phyloP scores from a whole-genome alignment of 352 stramenopile species.

The Pythium myriotylum region DNA sequence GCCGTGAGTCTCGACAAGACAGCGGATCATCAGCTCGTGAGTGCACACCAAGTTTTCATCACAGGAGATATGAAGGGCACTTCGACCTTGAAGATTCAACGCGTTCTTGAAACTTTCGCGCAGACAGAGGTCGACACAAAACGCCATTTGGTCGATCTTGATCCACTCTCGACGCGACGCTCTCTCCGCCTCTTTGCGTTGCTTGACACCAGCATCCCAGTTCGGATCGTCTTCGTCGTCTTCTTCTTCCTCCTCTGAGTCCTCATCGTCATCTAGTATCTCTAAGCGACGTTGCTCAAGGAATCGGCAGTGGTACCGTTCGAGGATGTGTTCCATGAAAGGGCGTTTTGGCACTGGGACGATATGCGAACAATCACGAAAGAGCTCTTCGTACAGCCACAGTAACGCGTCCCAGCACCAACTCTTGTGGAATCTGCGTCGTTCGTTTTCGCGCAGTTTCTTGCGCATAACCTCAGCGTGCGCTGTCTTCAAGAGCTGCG shows the following conservation, averaged over 20 bases:
- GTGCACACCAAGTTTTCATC: slow-evolving; percentile 86
- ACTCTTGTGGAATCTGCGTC: slow-evolving; percentile 58
- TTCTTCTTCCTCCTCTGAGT: slow-evolving; percentile 33
- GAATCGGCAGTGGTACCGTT: slow-evolving; percentile 37
- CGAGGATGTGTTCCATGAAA: slow-evolving; percentile 50
- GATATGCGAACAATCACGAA: slow-evolving; percentile 32
- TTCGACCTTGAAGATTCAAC: slow-evolving; percentile 63
- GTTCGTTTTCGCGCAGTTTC: slow-evolving; percentile 70
- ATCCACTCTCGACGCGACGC: slow-evolving; percentile 43
- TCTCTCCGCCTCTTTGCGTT: slow-evolving; percentile 22
- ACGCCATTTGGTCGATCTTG: slow-evolving; percentile 46
- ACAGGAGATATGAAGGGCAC: slow-evolving; percentile 69
- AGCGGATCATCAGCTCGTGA: slow-evolving; percentile 66
- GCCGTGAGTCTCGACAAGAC: slow-evolving; percentile 50
- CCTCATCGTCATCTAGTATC: slow-evolving; percentile 19
- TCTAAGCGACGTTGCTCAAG: slow-evolving; percentile 27
- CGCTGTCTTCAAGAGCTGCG: slow-evolving; percentile 36
- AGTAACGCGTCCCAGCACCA: slow-evolving; percentile 63
- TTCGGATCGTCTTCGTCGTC: slow-evolving; percentile 28
- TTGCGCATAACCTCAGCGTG: slow-evolving; percentile 52
- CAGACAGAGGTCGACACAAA: slow-evolving; percentile 65
- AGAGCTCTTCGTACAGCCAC: slow-evolving; percentile 46
- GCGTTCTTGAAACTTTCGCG: slow-evolving; percentile 67
- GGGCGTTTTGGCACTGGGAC: slow-evolving; percentile 2
- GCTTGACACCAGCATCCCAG: slow-evolving; percentile 31